A percentile compares a stretch with the other conserved stretches of the same genome.
These are phyloP conservation scores for Lignosus rhinocerotis DNA, from an alignment of 1,284 basidiomycete species.

Conservation along the genomic window DNA sequence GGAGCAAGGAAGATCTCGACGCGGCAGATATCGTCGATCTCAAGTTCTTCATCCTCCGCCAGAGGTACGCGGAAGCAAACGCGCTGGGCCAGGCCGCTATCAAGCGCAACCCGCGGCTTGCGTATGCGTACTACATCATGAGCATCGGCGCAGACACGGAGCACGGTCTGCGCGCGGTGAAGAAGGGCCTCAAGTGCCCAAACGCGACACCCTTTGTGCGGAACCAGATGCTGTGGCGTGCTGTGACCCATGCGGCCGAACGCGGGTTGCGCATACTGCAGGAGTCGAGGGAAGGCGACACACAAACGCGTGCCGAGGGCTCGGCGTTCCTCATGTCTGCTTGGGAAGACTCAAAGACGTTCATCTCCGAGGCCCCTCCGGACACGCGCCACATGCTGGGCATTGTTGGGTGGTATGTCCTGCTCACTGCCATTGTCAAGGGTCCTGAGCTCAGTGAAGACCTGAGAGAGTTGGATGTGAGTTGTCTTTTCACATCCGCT, in stretches of 20 bases:
- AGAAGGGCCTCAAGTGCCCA: constrained; percentile 51
- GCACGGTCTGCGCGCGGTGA: constrained; percentile 45
- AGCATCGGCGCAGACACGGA: constrained; percentile 34
- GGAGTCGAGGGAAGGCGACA: constrained; percentile 38
- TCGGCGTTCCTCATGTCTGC: constrained; percentile 53
- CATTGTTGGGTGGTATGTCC: constrained; percentile 53
- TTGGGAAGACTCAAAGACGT: constrained; percentile 55
- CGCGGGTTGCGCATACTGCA: constrained; percentile 49
- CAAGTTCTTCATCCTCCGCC: constrained; percentile 51
- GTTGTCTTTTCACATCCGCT: constrained; percentile 17
- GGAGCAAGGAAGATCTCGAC: constrained; percentile 42
- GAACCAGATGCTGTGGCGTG: constrained; percentile 51
- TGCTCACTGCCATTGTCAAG: constrained; percentile 46
- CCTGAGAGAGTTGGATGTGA: constrained; percentile 49
- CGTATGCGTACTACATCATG: constrained; percentile 61
- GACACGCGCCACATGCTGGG: constrained; percentile 57
- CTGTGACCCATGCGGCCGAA: constrained; percentile 53
- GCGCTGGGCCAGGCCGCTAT: constrained; percentile 45
- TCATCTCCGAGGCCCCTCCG: constrained; percentile 52
- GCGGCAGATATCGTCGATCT: constrained; percentile 61
- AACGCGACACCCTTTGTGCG: constrained; percentile 26
- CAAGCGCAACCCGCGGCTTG: constrained; percentile 52
- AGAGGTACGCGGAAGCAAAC: constrained; percentile 45
- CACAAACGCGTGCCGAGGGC: constrained; percentile 52
- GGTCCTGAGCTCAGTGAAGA: constrained; percentile 48